phyloP scores from a whole-genome alignment of 2,329 filamentous ascomycete genomes.

The Cadophora malorum region DNA sequence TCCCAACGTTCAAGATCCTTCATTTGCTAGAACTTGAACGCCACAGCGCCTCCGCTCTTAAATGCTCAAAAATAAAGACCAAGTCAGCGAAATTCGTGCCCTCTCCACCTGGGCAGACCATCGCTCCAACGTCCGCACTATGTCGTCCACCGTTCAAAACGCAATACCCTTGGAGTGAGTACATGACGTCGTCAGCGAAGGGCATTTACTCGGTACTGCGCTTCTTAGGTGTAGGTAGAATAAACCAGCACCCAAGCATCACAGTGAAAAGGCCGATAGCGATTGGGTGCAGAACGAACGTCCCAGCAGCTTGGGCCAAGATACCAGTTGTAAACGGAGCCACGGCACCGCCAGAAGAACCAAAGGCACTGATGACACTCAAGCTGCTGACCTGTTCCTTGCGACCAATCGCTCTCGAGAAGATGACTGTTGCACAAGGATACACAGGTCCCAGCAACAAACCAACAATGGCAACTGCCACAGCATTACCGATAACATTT shows the following conservation, averaged over 20 bases:
- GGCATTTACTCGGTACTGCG: constrained; percentile 57
- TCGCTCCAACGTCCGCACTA: too few species aligned
- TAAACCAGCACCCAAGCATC: constrained; percentile 72
- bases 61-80: constrained; percentile 14
- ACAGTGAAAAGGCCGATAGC: constrained; percentile 68
- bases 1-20: constrained; percentile 34
- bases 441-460: constrained; percentile 81
- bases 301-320: constrained; percentile 53
- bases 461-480: constrained; percentile 73
- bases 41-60: constrained; percentile 36
- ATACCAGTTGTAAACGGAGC: constrained; percentile 58
- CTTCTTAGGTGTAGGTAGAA: constrained; percentile 63
- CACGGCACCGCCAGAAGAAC: constrained; percentile 72
- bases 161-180: too few species aligned
- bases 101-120: too few species aligned
- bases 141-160: too few species aligned
- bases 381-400: constrained; percentile 67
- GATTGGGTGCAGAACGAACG: constrained; percentile 60
- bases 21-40: constrained; percentile 30
- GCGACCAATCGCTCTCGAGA: constrained; percentile 64
- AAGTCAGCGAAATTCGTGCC: background rate
- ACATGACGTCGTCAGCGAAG: background rate
- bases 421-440: constrained; percentile 71
- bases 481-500: constrained; percentile 73
- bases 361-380: constrained; percentile 72